These are phyloP conservation scores for Sugiyamaella mastotermitis DNA, from an alignment of 805 yeast species.

Conservation along the genomic window DNA sequence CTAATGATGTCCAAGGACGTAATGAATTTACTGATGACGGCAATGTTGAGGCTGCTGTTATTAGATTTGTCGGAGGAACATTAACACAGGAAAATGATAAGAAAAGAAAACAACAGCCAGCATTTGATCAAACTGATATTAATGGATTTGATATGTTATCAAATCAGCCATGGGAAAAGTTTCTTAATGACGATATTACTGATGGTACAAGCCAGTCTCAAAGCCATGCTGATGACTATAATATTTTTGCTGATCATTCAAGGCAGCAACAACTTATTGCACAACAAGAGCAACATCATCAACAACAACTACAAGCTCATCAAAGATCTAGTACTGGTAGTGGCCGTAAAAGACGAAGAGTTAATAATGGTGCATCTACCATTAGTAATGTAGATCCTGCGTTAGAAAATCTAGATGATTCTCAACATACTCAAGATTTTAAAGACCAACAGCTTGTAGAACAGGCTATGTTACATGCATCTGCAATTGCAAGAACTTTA, in stretches of 20 bases:
- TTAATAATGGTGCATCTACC: conserved; percentile 40
- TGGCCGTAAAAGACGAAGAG: conserved; percentile 3
- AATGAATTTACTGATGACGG: conserved; percentile 9
- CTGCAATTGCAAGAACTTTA: conserved; percentile 9
- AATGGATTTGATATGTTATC: conserved; percentile 9
- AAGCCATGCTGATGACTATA: conserved; percentile 9
- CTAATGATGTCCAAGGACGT: not conserved
- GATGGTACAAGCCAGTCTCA: conserved; percentile 13
- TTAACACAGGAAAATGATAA: conserved; percentile 34
- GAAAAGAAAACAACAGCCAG: conserved; percentile 18
- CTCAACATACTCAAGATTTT: conserved; percentile 19
- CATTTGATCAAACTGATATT: conserved; percentile 5
- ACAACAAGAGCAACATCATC: conserved; percentile 5
- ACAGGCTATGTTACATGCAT: conserved; percentile 19
- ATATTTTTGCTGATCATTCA: too few species aligned
- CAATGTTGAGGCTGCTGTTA: conserved; percentile 69
- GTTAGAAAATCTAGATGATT: conserved; percentile 41
- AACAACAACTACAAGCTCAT: conserved; percentile 6
- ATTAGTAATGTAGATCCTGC: conserved; percentile 50
- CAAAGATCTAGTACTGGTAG: not conserved
- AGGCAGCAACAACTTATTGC: conserved; percentile 5
- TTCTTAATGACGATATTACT: conserved; percentile 19
- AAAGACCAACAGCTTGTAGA: conserved; percentile 12
- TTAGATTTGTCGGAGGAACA: conserved; percentile 65
- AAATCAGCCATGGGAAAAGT: conserved; percentile 18